Evolutionary conservation across 2,329 filamentous ascomycete genomes (phyloP).

Genomic region (Lachnum nothofagi): DNA sequence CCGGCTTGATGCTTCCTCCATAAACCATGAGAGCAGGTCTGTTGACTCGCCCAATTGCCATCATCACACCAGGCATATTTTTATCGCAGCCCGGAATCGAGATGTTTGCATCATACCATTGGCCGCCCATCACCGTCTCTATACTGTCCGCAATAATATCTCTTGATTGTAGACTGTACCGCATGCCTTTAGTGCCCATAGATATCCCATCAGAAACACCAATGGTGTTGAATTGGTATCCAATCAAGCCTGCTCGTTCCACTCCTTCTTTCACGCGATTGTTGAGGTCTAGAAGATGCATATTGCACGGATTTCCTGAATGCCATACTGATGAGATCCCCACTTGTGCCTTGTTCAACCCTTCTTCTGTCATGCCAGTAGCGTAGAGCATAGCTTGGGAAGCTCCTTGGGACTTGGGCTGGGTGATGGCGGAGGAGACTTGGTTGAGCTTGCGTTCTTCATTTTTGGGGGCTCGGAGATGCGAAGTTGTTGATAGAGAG

Average conservation of each 20-base stretch:
- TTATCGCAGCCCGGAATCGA: slow-evolving; percentile 98
- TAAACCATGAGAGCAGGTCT: slow-evolving; percentile 96
- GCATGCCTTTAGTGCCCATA: slow-evolving; percentile 97
- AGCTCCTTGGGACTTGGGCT: slow-evolving; percentile 95
- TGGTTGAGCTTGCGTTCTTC: slow-evolving; percentile 62
- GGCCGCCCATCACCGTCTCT: slow-evolving; percentile 97
- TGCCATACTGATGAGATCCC: slow-evolving; percentile 99
- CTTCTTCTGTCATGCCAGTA: slow-evolving; percentile 76
- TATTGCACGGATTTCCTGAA: slow-evolving; percentile 97
- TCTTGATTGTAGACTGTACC: slow-evolving; percentile 87
- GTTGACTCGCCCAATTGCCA: slow-evolving; percentile 93
- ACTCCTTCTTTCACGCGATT: slow-evolving; percentile 55
- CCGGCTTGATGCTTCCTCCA: slow-evolving; percentile 87
- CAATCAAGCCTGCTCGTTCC: slow-evolving; percentile 71
- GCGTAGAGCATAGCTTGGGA: slow-evolving; percentile 99
- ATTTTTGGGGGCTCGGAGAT: slow-evolving; percentile 26
- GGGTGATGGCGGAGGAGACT: slow-evolving; percentile 78
- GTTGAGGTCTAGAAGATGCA: slow-evolving; percentile 84
- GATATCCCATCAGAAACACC: slow-evolving; percentile 96
- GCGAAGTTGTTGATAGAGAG: slow-evolving; percentile 28
- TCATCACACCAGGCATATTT: slow-evolving; percentile 94
- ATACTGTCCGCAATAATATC: slow-evolving; percentile 98
- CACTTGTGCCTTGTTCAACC: slow-evolving; percentile 95
- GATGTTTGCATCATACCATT: slow-evolving; percentile 98
- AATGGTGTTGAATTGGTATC: slow-evolving; percentile 98